Evolutionary conservation across 352 stramenopile genomes (phyloP).

Genomic region (Pythium phragmiticola): DNA sequence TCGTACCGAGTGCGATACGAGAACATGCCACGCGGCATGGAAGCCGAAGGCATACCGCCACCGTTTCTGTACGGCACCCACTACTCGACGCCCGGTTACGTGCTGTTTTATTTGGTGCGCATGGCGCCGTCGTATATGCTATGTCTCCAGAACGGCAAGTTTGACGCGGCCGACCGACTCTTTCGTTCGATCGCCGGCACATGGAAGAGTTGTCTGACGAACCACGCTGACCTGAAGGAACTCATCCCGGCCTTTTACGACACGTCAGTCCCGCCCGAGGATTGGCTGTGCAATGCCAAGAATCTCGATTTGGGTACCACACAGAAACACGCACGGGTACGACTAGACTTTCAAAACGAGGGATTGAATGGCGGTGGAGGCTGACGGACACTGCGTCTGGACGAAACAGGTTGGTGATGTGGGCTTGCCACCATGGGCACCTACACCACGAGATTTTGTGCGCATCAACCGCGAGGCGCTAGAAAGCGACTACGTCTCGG

Average conservation of each 20-base stretch:
- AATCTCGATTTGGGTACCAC: constrained; percentile 95
- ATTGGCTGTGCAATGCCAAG: constrained; percentile 96
- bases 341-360: background rate
- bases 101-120: constrained; percentile 97
- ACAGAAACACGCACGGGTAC: constrained; percentile 51
- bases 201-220: constrained; percentile 86
- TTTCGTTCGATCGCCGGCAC: constrained; percentile 94
- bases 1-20: constrained; percentile 90
- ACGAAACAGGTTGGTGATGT: constrained; percentile 89
- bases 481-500: constrained; percentile 75
- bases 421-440: constrained; percentile 93
- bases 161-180: constrained; percentile 97
- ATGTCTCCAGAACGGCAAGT: constrained; percentile 96
- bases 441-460: constrained; percentile 77
- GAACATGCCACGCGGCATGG: constrained; percentile 81
- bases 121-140: constrained; percentile 96
- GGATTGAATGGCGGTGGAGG: background rate
- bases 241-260: constrained; percentile 99
- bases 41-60: constrained; percentile 80
- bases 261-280: constrained; percentile 58
- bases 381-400: constrained; percentile 7
- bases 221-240: constrained; percentile 97
- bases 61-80: constrained; percentile 98
- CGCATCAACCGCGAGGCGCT: constrained; percentile 67
- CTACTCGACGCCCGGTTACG: constrained; percentile 92